Evolutionary conservation across 2,329 filamentous ascomycete genomes (phyloP).

Genomic region (Cladobotryum protrusum): DNA sequence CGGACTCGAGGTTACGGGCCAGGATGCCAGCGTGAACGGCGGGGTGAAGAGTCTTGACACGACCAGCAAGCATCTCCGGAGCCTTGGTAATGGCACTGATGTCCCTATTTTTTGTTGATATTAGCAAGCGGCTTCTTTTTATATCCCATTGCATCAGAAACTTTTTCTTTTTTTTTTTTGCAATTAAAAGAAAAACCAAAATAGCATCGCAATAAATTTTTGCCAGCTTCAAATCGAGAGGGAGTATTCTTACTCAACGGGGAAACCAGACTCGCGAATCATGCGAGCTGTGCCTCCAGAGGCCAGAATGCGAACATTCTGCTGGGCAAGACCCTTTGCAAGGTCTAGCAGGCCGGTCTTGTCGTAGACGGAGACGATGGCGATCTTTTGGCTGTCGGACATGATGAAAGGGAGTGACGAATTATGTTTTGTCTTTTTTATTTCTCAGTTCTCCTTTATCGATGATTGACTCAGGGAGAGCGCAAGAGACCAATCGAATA

Average conservation of each 20-base stretch:
- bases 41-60: slow-evolving; percentile 87
- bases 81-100: slow-evolving; percentile 95
- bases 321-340: slow-evolving; percentile 80
- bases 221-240: neutral
- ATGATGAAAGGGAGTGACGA: slow-evolving; percentile 22
- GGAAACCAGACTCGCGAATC: slow-evolving; percentile 93
- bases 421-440: neutral
- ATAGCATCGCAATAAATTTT: no score
- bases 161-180: no score
- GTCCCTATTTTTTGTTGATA: slow-evolving; percentile 53
- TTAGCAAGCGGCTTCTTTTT: neutral
- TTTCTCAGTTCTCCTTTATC: slow-evolving; percentile 1
- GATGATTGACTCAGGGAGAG: slow-evolving; percentile 1
- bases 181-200: neutral
- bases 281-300: slow-evolving; percentile 93
- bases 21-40: slow-evolving; percentile 88
- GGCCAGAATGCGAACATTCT: slow-evolving; percentile 87
- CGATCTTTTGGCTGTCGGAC: slow-evolving; percentile 52
- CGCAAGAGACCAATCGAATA: neutral
- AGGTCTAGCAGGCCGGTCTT: slow-evolving; percentile 94
- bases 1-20: slow-evolving; percentile 85
- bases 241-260: slow-evolving; percentile 67
- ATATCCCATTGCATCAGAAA: neutral
- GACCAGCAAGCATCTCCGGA: slow-evolving; percentile 89
- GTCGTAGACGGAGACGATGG: slow-evolving; percentile 97